Base-by-base conservation (phyloP, 2,329 filamentous ascomycete genomes). In the Cordyceps cateniannulata region DNA sequence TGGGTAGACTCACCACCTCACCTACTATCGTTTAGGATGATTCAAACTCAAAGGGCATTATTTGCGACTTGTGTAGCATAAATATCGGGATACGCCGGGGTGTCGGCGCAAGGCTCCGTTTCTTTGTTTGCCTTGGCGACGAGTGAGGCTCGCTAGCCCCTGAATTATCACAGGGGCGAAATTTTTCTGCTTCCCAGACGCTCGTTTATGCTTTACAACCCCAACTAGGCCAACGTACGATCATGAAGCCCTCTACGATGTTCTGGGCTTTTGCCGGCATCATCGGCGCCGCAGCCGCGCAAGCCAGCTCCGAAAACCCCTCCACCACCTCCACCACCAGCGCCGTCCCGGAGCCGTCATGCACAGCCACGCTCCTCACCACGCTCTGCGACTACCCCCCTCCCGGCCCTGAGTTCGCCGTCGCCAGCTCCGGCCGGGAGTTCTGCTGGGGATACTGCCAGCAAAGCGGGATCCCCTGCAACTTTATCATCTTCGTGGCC, bases 241-340 rank as follows among this genome's bases (percentile, higher is more conserved):
- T 1, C 2, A 53, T 40, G 35, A 53, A 25, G 22, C 25, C 20
- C 5, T 18, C 50, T 25, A 6, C 50, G 2, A n/a, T 10, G 5
- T 25, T 42, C 16, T 42, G 32, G 20, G 20, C 22, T 14, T 12
- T 27, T 27, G 6, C 93, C 89, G 42, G 98, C 85, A 73, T 87
- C 87, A 69, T 93, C 93, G 69, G 89, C 90, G 64, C 96, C 81
- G 76, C 93, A 86, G 66, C 91, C 85, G 77, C 92, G 86, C 76
- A 92, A 85, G 25, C 48, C 18, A 20, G 18, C 35, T 42, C 32
- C 22, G 32, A 38, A 14, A 42, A 52, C 27, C 25, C 40, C 40
- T 12, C 16, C 27, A 49, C 63, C 38, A 47, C 59, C 22, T 25
- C 64, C 49, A 60, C 65, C 56, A 66, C 65, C 25, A 65, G 65